A percentile compares a stretch with the other conserved stretches of the same genome.
These are phyloP conservation scores for Monosporascus sp. DNA, from an alignment of 2,329 filamentous ascomycete species.

Conservation along the genomic window DNA sequence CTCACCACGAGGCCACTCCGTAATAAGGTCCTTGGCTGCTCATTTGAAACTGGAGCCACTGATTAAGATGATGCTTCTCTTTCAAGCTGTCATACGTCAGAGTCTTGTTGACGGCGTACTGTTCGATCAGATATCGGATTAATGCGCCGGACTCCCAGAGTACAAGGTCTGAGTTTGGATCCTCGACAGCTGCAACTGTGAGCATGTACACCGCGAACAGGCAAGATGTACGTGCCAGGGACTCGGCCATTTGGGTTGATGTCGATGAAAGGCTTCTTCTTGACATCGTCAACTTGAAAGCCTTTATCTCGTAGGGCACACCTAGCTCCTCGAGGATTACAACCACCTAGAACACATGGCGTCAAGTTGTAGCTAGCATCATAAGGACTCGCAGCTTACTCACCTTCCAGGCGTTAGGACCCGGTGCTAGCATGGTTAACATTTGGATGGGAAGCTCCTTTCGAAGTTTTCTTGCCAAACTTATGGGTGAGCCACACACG, in stretches of 20 bases:
- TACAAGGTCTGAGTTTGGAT: slow-evolving; percentile 36
- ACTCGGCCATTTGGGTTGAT: slow-evolving; percentile 20
- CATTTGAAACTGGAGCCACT: slow-evolving; percentile 40
- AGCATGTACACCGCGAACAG: no score
- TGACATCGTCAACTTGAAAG: slow-evolving; percentile 7
- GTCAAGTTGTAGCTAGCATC: no score
- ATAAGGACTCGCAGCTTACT: no score
- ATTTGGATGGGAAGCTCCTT: no score
- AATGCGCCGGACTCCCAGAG: slow-evolving; percentile 43
- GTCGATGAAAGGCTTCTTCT: slow-evolving; percentile 12
- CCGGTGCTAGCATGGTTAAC: no score
- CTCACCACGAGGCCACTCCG: slow-evolving; percentile 19
- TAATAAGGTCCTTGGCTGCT: slow-evolving; percentile 39
- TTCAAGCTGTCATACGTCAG: slow-evolving; percentile 28
- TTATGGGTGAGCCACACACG: no score
- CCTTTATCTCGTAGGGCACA: slow-evolving; percentile 12
- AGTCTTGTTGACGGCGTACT: slow-evolving; percentile 31
- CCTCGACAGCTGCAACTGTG: slow-evolving; percentile 28
- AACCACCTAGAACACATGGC: slow-evolving; percentile 2
- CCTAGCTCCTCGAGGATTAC: slow-evolving; percentile 13
- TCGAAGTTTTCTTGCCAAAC: no score
- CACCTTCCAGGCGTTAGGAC: no score
- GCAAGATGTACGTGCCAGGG: slow-evolving; percentile 7
- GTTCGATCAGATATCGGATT: slow-evolving; percentile 36
- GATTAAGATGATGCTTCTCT: slow-evolving; percentile 29